Base-by-base conservation (phyloP, 1,284 basidiomycete genomes). In the Volvariella surrecta region DNA sequence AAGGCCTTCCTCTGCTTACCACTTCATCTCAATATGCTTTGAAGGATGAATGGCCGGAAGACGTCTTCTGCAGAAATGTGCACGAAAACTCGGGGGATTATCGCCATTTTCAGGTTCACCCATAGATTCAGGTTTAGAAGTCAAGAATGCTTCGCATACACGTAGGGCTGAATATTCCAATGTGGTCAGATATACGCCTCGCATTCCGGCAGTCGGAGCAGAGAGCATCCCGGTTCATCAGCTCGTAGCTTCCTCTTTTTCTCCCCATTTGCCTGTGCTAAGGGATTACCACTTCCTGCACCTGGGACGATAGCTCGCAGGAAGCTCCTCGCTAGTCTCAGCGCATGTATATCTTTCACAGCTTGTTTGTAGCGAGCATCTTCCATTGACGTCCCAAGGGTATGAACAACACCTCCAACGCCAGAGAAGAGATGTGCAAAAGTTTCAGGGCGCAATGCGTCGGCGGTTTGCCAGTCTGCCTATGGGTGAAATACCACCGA, bases 41-140 rank as follows among this genome's bases (percentile, higher is more conserved):
- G 76, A 68, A 18, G 93, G 82, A 98, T 78, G 50, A 95, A 57
- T 1, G 95, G 95, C 19, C 89, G 76, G 64, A 84, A 91, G 35
- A 94, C 79, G 57, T 97, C 93, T 54, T 94, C 94, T 3, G 95
- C 94, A 24, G 95, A 99, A 48, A 99, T 73, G 64, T 88, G 98
- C 35, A 97, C 74, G 63, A 99, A 98, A 3, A 90, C 78, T 40
- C 81, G 75, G 43, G 73, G 68, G 16, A 15, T 41, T 28, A 28
- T 28, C 11, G 24, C 11, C 24, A 35, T 35, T n/a, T 8, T 6
- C 6, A 35, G n/a, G 7, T 35, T 15, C n/a, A 13, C 28, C 24
- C 30, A 18, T 18, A 28, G 18, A 15, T 11, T 15, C 49, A 9
- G 69, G 59, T 31, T 55, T 53, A 18, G 72, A 73, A 18, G 66